Percentiles rank a stretch among this genome's conserved stretches.
Conservation (phyloP, 129 eudicot genomes). For the Tagetes erecta region DNA sequence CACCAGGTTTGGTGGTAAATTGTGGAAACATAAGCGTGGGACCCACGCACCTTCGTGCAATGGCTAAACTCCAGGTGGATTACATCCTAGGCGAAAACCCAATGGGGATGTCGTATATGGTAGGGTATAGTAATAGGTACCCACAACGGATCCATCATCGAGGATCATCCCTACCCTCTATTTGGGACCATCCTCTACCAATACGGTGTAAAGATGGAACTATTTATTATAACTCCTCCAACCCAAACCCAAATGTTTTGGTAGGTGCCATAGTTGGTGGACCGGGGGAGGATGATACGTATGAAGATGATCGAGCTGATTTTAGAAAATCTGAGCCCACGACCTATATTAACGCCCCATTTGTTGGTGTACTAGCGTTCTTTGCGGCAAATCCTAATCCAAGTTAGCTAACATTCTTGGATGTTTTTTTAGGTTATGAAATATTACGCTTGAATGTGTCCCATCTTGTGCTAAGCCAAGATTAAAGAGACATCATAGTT, state of each 20-base stretch:
- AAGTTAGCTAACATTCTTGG: slow-evolving; percentile 12
- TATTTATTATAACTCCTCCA: slow-evolving; percentile 57
- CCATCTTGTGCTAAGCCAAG: slow-evolving; percentile 73
- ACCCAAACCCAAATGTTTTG: slow-evolving; percentile 67
- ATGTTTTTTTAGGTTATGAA: too few species aligned
- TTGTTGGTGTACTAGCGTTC: slow-evolving; percentile 86
- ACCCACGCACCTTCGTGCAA: slow-evolving; percentile 52
- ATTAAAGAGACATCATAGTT: slow-evolving; percentile 46
- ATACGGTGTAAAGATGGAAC: slow-evolving; percentile 85
- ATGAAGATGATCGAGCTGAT: slow-evolving; percentile 74
- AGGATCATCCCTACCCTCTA: slow-evolving; percentile 79
- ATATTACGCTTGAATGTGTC: slow-evolving; percentile 37
- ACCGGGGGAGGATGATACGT: slow-evolving; percentile 78
- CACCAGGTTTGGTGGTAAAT: slow-evolving; percentile 41
- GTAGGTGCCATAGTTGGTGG: slow-evolving; percentile 94
- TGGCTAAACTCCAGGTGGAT: slow-evolving; percentile 83
- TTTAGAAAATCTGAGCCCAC: slow-evolving; percentile 86
- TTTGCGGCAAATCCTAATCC: slow-evolving; percentile 69
- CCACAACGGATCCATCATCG: slow-evolving; percentile 93
- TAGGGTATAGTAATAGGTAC: slow-evolving; percentile 68
- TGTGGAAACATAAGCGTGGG: slow-evolving; percentile 61
- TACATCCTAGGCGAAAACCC: slow-evolving; percentile 96
- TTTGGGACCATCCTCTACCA: slow-evolving; percentile 62
- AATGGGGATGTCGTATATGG: slow-evolving; percentile 90
- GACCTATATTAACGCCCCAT: slow-evolving; percentile 90